Conservation (phyloP, 1,284 basidiomycete genomes). For the Clitocybe nebularis region DNA sequence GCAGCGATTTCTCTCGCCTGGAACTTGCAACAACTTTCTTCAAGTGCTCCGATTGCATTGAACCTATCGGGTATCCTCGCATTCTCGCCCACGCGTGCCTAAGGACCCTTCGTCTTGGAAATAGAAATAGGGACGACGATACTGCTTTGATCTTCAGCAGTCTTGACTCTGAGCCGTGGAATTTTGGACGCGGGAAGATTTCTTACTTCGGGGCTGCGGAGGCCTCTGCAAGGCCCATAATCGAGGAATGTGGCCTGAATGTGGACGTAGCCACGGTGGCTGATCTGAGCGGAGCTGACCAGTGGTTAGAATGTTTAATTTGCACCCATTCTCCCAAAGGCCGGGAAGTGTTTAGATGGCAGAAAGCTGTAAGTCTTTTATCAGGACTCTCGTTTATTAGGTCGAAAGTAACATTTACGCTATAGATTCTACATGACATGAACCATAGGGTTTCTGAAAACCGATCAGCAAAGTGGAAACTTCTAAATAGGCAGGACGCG, state of each 20-base stretch:
- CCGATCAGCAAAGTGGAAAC: conserved; percentile 4
- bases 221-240: conserved; percentile 15
- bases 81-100: conserved; percentile 25
- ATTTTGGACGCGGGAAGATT: conserved; percentile 16
- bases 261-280: conserved; percentile 15
- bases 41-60: conserved; percentile 23
- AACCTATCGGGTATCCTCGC: conserved; percentile 27
- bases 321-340: conserved; percentile 16
- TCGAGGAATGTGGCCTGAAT: conserved; percentile 22
- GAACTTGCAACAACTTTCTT: conserved; percentile 27
- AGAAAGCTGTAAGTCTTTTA: conserved; percentile 20
- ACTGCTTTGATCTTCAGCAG: neutral
- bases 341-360: conserved; percentile 26
- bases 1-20: conserved; percentile 11
- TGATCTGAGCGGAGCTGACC: conserved; percentile 19
- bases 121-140: conserved; percentile 14
- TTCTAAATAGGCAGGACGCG: conserved; percentile 1
- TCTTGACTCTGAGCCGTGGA: conserved; percentile 17
- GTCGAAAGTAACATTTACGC: too few relatives aligned
- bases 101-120: conserved; percentile 7
- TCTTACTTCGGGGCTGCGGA: conserved; percentile 23
- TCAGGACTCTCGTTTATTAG: neutral
- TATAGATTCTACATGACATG: conserved; percentile 21
- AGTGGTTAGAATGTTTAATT: conserved; percentile 22
- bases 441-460: conserved; percentile 7